Evolutionary conservation across 495 filamentous ascomycete genomes (phyloP), one percentile per base, ranked within the genome.

Genomic region (Antarctomyces pellizariae): DNA sequence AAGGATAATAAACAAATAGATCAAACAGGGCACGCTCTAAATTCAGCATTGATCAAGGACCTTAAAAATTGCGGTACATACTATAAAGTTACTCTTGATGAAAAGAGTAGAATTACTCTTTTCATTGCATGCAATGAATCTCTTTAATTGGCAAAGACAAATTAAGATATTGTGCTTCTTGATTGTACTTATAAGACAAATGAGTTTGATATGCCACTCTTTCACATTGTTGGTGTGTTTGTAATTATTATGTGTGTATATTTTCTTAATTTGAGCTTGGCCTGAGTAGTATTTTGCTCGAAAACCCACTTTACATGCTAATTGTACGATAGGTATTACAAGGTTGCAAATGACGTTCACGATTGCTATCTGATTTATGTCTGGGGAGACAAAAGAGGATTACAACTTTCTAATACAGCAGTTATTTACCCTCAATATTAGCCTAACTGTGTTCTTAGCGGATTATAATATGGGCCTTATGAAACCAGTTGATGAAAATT

Each of bases 71-170:
- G 14, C 7, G 6, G 6, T 9, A 25, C 14, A 6, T 13, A 7
- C 12, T 25, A 6, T 13, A 14, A 7, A 25, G 5, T 32, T 5
- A 26, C 22, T 2, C 13, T 14, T 26, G 9, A 25, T 2, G 11
- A 27, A 7, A 24, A 24, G 3, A n/a, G 10, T 25, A 14, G 16
- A 2, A 25, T 13, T 3, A 14, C 9, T 26, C 4, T 27, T 22
- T 22, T 21, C 22, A 13, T 37, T 22, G 33, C 30, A 33, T 24
- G 26, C 26, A 13, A 18, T 17, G 10, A 30, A 13, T 33, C 25
- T 18, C 34, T 34, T 34, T 29, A 36, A 41, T 37, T 37, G 37
- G 22, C 43, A 38, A 38, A 44, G 27, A 33, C 16, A 26, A 31
- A 33, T 16, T 22, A 24, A 13, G 22, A 39, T 25, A 29, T 39